Percentiles rank a stretch among this genome's conserved stretches.
Evolutionary conservation across 2,329 filamentous ascomycete species (phyloP).

Genomic region (Aureobasidium subglaciale): DNA sequence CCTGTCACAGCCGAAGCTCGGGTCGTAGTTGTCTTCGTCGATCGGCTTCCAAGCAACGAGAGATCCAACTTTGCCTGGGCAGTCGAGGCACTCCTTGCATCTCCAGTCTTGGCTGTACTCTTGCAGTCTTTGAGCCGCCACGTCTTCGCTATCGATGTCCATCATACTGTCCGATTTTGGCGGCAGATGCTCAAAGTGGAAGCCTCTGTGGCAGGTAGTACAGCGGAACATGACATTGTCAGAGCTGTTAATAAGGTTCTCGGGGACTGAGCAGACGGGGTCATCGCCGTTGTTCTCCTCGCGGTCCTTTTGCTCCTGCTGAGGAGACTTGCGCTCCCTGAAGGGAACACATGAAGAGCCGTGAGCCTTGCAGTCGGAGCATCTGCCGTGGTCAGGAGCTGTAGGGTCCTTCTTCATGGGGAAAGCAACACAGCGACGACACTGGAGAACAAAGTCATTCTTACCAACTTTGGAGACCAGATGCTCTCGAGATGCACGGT

Average conservation of each 20-base stretch:
- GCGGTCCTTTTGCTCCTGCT: conserved; percentile 77
- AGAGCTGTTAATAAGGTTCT: conserved; percentile 63
- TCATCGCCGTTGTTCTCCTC: conserved; percentile 73
- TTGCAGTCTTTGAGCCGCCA: conserved; percentile 56
- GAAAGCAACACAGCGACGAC: conserved; percentile 70
- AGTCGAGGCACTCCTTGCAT: conserved; percentile 68
- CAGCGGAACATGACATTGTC: conserved; percentile 80
- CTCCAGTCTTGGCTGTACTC: conserved; percentile 71
- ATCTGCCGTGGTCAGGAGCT: conserved; percentile 64
- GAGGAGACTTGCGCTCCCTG: conserved; percentile 61
- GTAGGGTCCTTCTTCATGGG: conserved; percentile 60
- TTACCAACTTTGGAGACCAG: conserved; percentile 76
- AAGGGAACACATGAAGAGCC: conserved; percentile 70
- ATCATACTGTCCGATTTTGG: conserved; percentile 37
- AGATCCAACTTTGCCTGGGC: conserved; percentile 61
- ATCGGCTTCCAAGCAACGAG: conserved; percentile 82
- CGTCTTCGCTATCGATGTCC: conserved; percentile 39
- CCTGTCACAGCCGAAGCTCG: conserved; percentile 47
- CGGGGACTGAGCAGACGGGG: conserved; percentile 59
- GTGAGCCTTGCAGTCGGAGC: conserved; percentile 59
- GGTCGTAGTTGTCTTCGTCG: conserved; percentile 49
- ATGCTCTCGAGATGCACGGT: conserved; percentile 69
- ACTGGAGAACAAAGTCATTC: conserved; percentile 79
- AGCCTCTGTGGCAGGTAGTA: conserved; percentile 64
- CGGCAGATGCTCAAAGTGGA: conserved; percentile 78